A percentile compares a stretch with the other conserved stretches of the same genome.
Evolutionary conservation across 768 basidiomycete species (phyloP).

Genomic region (Suillus hirtellus): DNA sequence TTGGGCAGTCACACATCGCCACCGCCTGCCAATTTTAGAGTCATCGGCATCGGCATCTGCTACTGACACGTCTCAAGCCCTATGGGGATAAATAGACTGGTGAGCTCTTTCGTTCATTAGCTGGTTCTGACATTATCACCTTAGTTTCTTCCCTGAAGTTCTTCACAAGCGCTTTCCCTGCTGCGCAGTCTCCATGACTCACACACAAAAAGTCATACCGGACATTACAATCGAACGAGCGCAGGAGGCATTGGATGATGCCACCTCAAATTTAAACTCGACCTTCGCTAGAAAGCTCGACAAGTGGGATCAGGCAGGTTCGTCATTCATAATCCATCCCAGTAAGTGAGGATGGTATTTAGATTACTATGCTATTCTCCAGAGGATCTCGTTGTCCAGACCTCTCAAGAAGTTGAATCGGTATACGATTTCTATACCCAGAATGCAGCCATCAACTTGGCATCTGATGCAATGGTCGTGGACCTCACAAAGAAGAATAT

Average conservation of each 20-base stretch:
- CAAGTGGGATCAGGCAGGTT: not conserved
- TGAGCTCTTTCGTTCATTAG: not conserved
- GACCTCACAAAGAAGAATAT: slow-evolving; percentile 10
- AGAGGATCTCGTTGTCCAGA: not conserved
- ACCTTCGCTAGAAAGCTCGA: not conserved
- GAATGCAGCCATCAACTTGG: slow-evolving; percentile 8
- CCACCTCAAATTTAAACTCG: not conserved
- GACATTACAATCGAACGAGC: not conserved
- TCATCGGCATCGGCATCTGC: too few relatives aligned
- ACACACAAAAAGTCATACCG: not conserved
- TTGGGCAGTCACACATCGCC: too few relatives aligned
- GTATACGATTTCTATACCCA: not conserved
- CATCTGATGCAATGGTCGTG: not conserved
- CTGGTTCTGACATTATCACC: not conserved
- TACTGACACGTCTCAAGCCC: too few relatives aligned
- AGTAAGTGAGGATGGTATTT: too few relatives aligned
- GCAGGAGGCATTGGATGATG: not conserved
- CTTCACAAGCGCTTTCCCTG: not conserved
- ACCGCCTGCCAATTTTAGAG: too few relatives aligned
- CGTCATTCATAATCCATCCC: not conserved
- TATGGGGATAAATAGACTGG: not conserved
- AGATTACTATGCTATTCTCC: not conserved
- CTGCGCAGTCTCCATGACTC: not conserved
- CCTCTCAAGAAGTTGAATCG: not conserved
- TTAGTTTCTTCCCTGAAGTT: not conserved